phyloP scores from a whole-genome alignment of 768 basidiomycete genomes.

The Paxillus involutus region DNA sequence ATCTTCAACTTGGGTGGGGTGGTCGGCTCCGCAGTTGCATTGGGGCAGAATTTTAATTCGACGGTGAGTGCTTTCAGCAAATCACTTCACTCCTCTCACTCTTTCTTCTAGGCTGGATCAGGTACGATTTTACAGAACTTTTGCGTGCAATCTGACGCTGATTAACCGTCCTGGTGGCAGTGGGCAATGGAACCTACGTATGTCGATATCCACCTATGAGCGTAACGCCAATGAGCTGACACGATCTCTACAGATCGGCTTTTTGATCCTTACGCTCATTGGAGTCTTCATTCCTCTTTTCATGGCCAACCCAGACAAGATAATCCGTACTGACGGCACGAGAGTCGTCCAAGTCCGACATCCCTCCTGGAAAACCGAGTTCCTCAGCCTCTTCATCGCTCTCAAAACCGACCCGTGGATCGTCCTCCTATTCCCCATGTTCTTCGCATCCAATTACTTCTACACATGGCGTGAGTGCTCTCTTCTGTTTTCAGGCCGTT shows the following conservation, averaged over 20 bases:
- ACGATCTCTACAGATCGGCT: constrained; percentile 32
- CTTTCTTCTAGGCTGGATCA: constrained; percentile 26
- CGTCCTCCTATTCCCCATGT: constrained; percentile 80
- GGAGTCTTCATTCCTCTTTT: constrained; percentile 63
- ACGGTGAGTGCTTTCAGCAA: constrained; percentile 37
- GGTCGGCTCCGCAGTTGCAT: constrained; percentile 75
- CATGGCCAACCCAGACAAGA: constrained; percentile 71
- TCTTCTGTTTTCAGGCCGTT: neutral
- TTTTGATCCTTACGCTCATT: constrained; percentile 68
- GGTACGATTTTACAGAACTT: constrained; percentile 15
- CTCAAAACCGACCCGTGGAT: constrained; percentile 72
- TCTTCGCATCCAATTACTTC: constrained; percentile 82
- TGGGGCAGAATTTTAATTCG: constrained; percentile 69
- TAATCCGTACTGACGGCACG: constrained; percentile 78
- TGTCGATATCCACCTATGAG: constrained; percentile 16
- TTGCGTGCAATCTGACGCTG: neutral
- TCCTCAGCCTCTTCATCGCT: constrained; percentile 65
- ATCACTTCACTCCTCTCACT: neutral
- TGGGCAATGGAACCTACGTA: constrained; percentile 76
- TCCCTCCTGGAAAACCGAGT: constrained; percentile 75
- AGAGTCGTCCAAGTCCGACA: constrained; percentile 58
- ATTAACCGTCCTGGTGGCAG: constrained; percentile 30
- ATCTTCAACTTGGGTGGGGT: constrained; percentile 84
- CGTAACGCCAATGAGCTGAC: too few species aligned
- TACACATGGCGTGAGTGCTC: constrained; percentile 72